Evolutionary conservation across 2,329 filamentous ascomycete species (phyloP).

Genomic region (Clonostachys solani): DNA sequence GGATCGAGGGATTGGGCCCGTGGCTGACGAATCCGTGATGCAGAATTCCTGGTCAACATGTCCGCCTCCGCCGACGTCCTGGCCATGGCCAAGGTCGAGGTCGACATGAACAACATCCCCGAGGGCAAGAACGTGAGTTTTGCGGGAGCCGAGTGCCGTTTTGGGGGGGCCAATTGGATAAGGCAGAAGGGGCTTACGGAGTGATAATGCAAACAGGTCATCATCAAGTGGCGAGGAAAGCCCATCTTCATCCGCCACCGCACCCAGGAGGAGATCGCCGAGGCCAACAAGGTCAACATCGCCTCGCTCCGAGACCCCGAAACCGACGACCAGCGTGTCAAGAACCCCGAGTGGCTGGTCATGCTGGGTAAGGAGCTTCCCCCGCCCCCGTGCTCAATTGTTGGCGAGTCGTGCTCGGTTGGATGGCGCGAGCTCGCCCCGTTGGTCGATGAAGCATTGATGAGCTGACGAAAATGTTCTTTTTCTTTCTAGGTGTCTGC

Average conservation of each 20-base stretch:
- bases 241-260: constrained; percentile 99
- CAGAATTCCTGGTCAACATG: constrained; percentile 99
- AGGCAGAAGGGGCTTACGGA: background rate
- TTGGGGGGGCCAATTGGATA: background rate
- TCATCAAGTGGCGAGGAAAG: constrained; percentile 99
- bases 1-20: constrained; percentile 11
- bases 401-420: background rate
- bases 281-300: constrained; percentile 87
- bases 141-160: constrained; percentile 31
- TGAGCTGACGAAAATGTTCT: background rate
- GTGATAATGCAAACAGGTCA: constrained; percentile 66
- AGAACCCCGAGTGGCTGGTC: constrained; percentile 98
- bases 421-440: background rate
- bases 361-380: constrained; percentile 73
- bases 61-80: constrained; percentile 96
- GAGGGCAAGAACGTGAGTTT: constrained; percentile 92
- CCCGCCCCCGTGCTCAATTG: background rate
- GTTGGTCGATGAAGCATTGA: background rate
- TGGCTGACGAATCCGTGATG: constrained; percentile 18
- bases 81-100: constrained; percentile 99
- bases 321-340: constrained; percentile 84
- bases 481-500: constrained; percentile 70
- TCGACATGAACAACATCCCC: constrained; percentile 86
- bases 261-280: constrained; percentile 86
- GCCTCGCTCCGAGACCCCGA: constrained; percentile 85